phyloP scores from a whole-genome alignment of 306 rosid species.

The Sechiopsis laciniata region DNA sequence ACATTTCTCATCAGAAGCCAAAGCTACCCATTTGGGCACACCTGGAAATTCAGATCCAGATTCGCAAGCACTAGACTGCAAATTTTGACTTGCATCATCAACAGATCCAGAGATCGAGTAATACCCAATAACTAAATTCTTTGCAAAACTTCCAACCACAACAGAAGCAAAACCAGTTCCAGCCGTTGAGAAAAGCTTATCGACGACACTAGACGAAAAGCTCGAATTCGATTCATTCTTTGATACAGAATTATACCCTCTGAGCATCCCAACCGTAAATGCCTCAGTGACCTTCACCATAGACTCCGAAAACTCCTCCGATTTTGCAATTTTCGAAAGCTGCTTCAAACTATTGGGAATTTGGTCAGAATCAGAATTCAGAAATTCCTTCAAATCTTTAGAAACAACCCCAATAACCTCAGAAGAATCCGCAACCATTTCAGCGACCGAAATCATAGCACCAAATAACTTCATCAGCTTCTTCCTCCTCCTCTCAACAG shows the following conservation, averaged over 20 bases:
- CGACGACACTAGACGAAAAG: slow-evolving; percentile 43
- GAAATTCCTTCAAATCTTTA: slow-evolving; percentile 57
- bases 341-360: slow-evolving; percentile 75
- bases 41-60: neutral
- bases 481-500: slow-evolving; percentile 47
- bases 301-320: slow-evolving; percentile 50
- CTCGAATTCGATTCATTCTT: slow-evolving; percentile 21
- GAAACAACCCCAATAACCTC: slow-evolving; percentile 50
- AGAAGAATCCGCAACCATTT: slow-evolving; percentile 56
- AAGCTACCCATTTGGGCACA: slow-evolving; percentile 47
- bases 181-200: slow-evolving; percentile 53
- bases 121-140: slow-evolving; percentile 68
- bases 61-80: slow-evolving; percentile 1
- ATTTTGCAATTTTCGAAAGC: slow-evolving; percentile 57
- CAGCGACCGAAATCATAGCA: slow-evolving; percentile 54
- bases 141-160: slow-evolving; percentile 92
- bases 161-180: slow-evolving; percentile 80
- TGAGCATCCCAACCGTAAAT: slow-evolving; percentile 47
- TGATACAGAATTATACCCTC: slow-evolving; percentile 37
- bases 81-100: slow-evolving; percentile 8
- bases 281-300: slow-evolving; percentile 50
- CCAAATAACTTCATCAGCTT: slow-evolving; percentile 43
- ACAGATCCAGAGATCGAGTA: slow-evolving; percentile 25
- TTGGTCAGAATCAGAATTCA: slow-evolving; percentile 62
- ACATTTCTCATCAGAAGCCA: slow-evolving; percentile 44